A percentile compares a stretch with the other conserved stretches of the same genome.
Conservation (phyloP, 495 filamentous ascomycete species). For the Peziza echinospora region DNA sequence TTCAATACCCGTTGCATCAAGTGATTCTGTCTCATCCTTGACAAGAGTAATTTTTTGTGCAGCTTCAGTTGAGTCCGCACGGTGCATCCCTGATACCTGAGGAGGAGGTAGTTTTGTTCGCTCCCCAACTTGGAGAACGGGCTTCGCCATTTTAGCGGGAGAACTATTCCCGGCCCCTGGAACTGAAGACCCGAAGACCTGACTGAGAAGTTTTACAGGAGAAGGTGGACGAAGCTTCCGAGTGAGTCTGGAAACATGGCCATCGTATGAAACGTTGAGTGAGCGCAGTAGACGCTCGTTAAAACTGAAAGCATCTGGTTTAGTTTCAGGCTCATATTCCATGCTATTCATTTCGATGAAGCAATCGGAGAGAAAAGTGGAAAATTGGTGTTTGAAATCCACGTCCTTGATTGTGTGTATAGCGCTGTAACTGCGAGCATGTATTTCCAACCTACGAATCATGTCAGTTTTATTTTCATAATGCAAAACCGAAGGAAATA, state of each 20-base stretch:
- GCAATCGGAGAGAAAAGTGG: neutral
- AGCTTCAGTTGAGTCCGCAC: neutral
- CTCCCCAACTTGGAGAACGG: neutral
- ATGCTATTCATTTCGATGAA: neutral
- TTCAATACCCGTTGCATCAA: neutral
- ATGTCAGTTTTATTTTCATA: too few relatives aligned
- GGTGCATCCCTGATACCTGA: neutral
- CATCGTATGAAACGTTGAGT: slow-evolving; percentile 39
- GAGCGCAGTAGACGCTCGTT: slow-evolving; percentile 54
- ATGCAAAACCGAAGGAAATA: slow-evolving; percentile 14
- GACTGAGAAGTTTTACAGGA: slow-evolving; percentile 78
- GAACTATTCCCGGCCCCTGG: slow-evolving; percentile 10
- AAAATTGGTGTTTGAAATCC: neutral
- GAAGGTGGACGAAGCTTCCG: slow-evolving; percentile 48
- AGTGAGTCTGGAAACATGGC: slow-evolving; percentile 33
- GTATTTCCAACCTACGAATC: too few relatives aligned
- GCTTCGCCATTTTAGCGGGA: slow-evolving; percentile 17
- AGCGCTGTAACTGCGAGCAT: slow-evolving; percentile 47
- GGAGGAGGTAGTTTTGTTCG: slow-evolving; percentile 8
- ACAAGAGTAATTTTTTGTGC: neutral
- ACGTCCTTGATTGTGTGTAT: slow-evolving; percentile 36
- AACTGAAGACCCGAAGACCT: slow-evolving; percentile 34
- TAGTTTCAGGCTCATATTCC: neutral
- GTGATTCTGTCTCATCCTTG: neutral
- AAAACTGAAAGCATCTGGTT: slow-evolving; percentile 26